A percentile compares a stretch with the other conserved stretches of the same genome.
These are phyloP conservation scores for Pelargonium myrrhifolium DNA, from an alignment of 441 rosid species.

Conservation along the genomic window DNA sequence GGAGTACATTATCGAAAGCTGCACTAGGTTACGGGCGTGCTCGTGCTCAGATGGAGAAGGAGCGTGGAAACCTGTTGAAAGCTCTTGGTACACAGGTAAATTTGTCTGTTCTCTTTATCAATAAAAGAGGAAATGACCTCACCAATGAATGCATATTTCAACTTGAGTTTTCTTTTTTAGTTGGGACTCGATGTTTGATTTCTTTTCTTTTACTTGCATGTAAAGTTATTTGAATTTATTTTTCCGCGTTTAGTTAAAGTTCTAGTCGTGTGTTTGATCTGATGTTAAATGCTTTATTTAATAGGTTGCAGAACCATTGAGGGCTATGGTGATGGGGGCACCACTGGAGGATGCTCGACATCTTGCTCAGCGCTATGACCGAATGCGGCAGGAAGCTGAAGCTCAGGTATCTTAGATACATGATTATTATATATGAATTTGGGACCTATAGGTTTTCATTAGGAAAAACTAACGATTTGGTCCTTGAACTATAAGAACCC, in stretches of 20 bases:
- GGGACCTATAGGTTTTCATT: neutral
- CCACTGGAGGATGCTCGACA: conserved; percentile 91
- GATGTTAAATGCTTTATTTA: conserved; percentile 22
- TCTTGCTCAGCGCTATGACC: conserved; percentile 83
- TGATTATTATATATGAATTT: conserved; percentile 12
- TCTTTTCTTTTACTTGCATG: neutral
- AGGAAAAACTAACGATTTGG: too few species aligned
- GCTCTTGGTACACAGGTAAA: conserved; percentile 79
- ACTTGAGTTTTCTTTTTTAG: neutral
- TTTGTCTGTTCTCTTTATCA: neutral
- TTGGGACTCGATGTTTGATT: neutral
- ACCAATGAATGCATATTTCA: neutral
- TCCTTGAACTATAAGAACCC: too few species aligned
- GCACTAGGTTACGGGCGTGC: conserved; percentile 56
- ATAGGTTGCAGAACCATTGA: conserved; percentile 87
- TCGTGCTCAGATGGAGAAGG: conserved; percentile 82
- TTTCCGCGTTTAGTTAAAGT: neutral
- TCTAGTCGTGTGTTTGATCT: conserved; percentile 8
- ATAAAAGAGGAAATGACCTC: neutral
- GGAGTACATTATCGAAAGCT: conserved; percentile 68
- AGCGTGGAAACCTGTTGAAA: conserved; percentile 68
- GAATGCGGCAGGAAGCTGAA: conserved; percentile 87
- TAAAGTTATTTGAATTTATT: neutral
- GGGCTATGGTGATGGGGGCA: conserved; percentile 90
- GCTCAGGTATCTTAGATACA: conserved; percentile 50